Evolutionary conservation across 306 rosid genomes (phyloP).

Genomic region (Pyrus betulifolia): DNA sequence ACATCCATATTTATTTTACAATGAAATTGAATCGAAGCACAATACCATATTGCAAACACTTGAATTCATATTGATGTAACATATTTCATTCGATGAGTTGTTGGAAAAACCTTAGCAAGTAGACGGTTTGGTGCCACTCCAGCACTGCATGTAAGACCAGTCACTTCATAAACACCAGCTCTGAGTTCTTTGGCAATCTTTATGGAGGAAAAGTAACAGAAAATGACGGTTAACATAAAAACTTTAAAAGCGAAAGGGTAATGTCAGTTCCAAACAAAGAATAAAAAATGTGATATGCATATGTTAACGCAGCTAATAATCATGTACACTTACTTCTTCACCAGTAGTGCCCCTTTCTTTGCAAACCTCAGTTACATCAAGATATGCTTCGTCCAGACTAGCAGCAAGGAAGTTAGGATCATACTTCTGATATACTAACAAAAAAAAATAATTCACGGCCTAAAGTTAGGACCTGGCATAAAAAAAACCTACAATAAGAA

Average conservation of each 20-base stretch:
- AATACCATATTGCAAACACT: background rate
- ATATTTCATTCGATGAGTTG: background rate
- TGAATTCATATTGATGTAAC: background rate
- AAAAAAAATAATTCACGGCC: background rate
- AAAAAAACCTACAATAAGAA: background rate
- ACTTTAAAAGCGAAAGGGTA: background rate
- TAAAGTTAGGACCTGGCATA: constrained; percentile 11
- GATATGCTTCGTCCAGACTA: constrained; percentile 92
- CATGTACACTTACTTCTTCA: constrained; percentile 45
- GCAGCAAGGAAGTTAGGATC: constrained; percentile 85
- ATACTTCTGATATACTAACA: constrained; percentile 65
- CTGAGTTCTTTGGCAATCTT: constrained; percentile 85
- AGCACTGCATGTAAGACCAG: constrained; percentile 93
- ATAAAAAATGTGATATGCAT: background rate
- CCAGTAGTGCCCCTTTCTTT: constrained; percentile 51
- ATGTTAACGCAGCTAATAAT: background rate
- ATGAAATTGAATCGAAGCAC: background rate
- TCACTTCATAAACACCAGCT: constrained; percentile 57
- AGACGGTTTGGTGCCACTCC: constrained; percentile 91
- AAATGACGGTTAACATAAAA: constrained; percentile 9
- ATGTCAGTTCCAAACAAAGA: background rate
- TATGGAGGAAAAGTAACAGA: constrained; percentile 9
- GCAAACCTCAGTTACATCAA: constrained; percentile 79
- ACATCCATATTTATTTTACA: background rate
- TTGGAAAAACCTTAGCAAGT: constrained; percentile 70